Evolutionary conservation across 1,284 basidiomycete species (phyloP), one percentile per base, ranked within the genome.

Genomic region (Naganishia liquefaciens): DNA sequence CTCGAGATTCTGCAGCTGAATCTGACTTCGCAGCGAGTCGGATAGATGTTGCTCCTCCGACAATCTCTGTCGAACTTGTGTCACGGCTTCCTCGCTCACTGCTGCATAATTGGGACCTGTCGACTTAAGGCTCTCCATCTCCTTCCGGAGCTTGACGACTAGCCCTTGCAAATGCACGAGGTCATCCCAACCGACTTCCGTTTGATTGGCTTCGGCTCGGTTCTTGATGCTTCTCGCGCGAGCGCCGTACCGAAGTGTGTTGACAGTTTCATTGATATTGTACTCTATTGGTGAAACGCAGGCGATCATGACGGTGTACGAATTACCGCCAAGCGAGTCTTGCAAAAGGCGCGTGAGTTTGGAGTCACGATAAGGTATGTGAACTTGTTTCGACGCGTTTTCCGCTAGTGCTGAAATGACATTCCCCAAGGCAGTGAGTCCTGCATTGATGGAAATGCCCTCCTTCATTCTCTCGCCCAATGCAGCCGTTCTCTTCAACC

Each of bases 371-470:
- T 92, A 92, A 0, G 90, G 90, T 63, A 99, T 84, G 79, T 99
- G 93, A 15, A 72, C 72, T 9, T 65, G 46, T 30, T 73, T 70
- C 5, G 79, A 76, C 55, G 88, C 83, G 11, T 95, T 94, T 78
- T 99, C 95, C n/a, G 93, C 93, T 9, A 99, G 87, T 0, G 93
- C 93, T 67, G 94, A 97, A 69, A 99, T 99, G 73, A 99, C 95
- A 78, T 99, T 99, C 63, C 95, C 95, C 17, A 99, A 84, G 10
- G 96, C 96, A 54, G 96, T 86, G 39, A 99, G 85, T 67, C 96
- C 96, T 67, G 92, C 91, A 81, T 99, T 98, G 82, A 98, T 95
- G 47, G 91, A 92, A 65, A 95, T 95, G 28, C 94, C 93, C 80
- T 99, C 94, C 79, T 93, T 97, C 79, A 94, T 91, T 68, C 95